Evolutionary conservation across 2,329 filamentous ascomycete genomes (phyloP), one percentile per base, ranked within the genome.

Genomic region (Colletotrichum sp.): DNA sequence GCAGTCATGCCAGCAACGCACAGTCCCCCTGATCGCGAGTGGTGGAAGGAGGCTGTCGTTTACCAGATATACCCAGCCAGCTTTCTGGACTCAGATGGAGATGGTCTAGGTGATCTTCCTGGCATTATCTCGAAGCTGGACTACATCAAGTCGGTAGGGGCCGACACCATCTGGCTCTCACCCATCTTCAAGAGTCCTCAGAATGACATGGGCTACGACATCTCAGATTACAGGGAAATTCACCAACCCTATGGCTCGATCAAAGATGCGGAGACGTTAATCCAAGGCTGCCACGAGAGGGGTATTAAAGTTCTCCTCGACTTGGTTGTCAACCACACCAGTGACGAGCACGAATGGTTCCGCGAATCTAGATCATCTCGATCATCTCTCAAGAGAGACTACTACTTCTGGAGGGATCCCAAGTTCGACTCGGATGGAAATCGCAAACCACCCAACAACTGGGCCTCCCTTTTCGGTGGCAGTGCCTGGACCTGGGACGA

Each of bases 171-270:
- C 26, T 81, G 80, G 80, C 18, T 81, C 0, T 81, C 81, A 0
- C 81, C 81, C 3, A 81, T 82, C 57, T 83, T 80, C 59, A 80
- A 83, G 26, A 80, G 79, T 36, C 91, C 91, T 0, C 89, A 91
- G 75, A 81, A 89, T 57, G 92, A 93, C 71, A 92, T 93, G 90
- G 92, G 92, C 4, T 93, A 93, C 79, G 92, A 93, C 78, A 89
- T 93, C 55, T 88, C 88, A 1, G 89, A 94, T 80, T 94, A 94
- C 75, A 74, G 79, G 5, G 78, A 79, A 30, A 82, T 82, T 6
- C 77, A 82, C 16, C 64, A 52, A 1, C 89, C 88, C 7, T 95
- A 94, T 78, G 94, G 93, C 3, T 92, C 91, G 1, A 83, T 95
- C 18, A 84, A 86, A 69, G 93, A 95, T 81, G 90, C 94, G 59